Evolutionary conservation across 2,329 filamentous ascomycete genomes (phyloP).

Genomic region (Fusarium miscanthi): DNA sequence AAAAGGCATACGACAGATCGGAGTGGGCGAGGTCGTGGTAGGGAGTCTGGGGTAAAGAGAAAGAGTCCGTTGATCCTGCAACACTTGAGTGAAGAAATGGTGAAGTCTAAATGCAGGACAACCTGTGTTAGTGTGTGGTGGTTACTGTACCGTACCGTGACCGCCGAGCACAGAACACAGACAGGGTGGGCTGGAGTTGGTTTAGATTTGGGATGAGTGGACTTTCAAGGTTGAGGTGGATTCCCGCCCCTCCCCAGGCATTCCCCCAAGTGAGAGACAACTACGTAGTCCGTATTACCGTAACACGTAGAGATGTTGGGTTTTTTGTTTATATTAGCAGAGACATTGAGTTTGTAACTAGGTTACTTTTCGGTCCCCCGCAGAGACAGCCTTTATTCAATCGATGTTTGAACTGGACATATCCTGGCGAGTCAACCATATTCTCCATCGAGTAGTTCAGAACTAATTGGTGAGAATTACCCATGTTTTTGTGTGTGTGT

Average conservation of each 20-base stretch:
- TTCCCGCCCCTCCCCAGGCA: slow-evolving; percentile 23
- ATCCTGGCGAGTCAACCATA: neutral
- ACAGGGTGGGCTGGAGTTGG: slow-evolving; percentile 14
- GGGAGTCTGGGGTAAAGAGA: neutral
- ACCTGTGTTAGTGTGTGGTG: slow-evolving; percentile 23
- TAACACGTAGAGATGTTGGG: neutral
- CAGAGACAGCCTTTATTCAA: neutral
- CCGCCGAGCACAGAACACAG: slow-evolving; percentile 11
- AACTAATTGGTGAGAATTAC: slow-evolving; percentile 12
- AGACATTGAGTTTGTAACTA: neutral
- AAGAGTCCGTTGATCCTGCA: slow-evolving; percentile 16
- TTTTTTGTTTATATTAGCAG: neutral
- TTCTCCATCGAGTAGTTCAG: slow-evolving; percentile 1
- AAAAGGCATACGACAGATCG: slow-evolving; percentile 12
- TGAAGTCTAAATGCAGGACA: slow-evolving; percentile 19
- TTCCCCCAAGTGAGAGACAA: neutral
- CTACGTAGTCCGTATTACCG: slow-evolving; percentile 5
- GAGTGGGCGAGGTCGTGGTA: slow-evolving; percentile 7
- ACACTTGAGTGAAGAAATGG: slow-evolving; percentile 5
- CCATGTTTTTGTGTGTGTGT: slow-evolving; percentile 21
- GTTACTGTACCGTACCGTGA: slow-evolving; percentile 28
- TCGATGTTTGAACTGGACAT: neutral
- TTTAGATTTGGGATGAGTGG: slow-evolving; percentile 36
- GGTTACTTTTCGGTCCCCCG: neutral
- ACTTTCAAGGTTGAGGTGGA: slow-evolving; percentile 25